Base-by-base conservation (phyloP, 225 moss, liverwort and hornwort species). In the Antitrichia curtipendula region DNA sequence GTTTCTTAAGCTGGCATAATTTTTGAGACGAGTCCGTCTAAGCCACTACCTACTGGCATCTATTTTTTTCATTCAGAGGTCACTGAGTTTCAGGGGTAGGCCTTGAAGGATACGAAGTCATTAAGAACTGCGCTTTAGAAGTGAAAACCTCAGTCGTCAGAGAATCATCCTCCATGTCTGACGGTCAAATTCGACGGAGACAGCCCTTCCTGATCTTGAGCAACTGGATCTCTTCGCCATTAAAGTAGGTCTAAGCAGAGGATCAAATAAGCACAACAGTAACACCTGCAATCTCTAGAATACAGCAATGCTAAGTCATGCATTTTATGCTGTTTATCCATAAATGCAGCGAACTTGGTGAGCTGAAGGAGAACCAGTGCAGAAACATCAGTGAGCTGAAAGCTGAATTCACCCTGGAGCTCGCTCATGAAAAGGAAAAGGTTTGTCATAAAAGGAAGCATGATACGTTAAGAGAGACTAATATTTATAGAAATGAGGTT, bases 381-480 rank as follows among this genome's bases (percentile, higher is more conserved):
- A 91, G 94, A 91, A 95, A 93, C 58, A 91, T 96, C 92, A 95
- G 93, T 92, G 97, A 99, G 88, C 92, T 97, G 90, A 97, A 99
- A 94, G 94, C 95, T 85, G 96, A 96, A 86, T 99, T 91, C 85
- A 95, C 95, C 50, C 86, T 96, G 91, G 96, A 99, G 94, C 92
- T 97, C 91, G 95, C 99, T 88, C 99, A 94, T 90, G 99, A 95
- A 89, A 99, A 97, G 89, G 95, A 99, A 91, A 99, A 99, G 97
- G 98, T 99, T 90, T 85, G 97, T 88, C 73, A 80, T 58, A 80
- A 82, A 87, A 84, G 75, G 72, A 87, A 50, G 24, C 21, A 50
- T 50, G 72, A 84, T 52, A 82, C 13, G 7, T 64, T 21, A 53
- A 49, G 73, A 82, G 72, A 36, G 45, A 63, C 15, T 27, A 38